A percentile compares a stretch with the other conserved stretches of the same genome.
phyloP scores from a whole-genome alignment of 371 early-diverging fungal genomes.

The Mortierella sp. region DNA sequence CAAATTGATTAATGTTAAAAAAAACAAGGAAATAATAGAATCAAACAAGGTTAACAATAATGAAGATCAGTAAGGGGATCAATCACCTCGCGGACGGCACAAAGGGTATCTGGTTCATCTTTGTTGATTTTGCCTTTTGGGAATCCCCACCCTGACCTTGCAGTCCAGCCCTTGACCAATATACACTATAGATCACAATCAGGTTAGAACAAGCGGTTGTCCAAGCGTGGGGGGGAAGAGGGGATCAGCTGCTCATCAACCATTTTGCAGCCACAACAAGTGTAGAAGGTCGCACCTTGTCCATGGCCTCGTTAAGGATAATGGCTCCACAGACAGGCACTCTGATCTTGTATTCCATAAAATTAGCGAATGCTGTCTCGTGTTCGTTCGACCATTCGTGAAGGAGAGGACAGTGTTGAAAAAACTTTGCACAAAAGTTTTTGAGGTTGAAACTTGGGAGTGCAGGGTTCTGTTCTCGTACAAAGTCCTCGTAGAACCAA shows the following conservation, averaged over 20 bases:
- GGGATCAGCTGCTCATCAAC: not conserved
- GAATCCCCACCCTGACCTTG: slow-evolving; percentile 94
- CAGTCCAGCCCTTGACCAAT: slow-evolving; percentile 93
- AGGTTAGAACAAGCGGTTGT: no score
- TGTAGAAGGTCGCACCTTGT: slow-evolving; percentile 72
- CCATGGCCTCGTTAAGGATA: slow-evolving; percentile 87
- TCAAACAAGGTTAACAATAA: not conserved
- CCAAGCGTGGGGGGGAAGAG: not conserved
- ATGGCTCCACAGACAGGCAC: slow-evolving; percentile 99
- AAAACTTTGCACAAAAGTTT: slow-evolving; percentile 83
- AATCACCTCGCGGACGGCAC: slow-evolving; percentile 94
- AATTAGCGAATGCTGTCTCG: slow-evolving; percentile 89
- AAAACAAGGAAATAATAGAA: not conserved
- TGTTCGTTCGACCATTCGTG: slow-evolving; percentile 90
- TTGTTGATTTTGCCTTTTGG: slow-evolving; percentile 99
- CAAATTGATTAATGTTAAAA: not conserved
- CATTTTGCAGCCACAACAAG: not conserved
- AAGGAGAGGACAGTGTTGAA: slow-evolving; percentile 89
- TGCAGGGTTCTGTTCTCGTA: slow-evolving; percentile 84
- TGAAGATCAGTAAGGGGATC: not conserved
- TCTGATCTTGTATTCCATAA: slow-evolving; percentile 96
- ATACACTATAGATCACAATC: slow-evolving; percentile 63
- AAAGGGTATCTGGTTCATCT: slow-evolving; percentile 91
- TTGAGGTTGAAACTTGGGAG: slow-evolving; percentile 87
- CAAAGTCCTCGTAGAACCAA: slow-evolving; percentile 99